Evolutionary conservation across 129 eudicot species (phyloP).

Genomic region (Artemisia argyi): DNA sequence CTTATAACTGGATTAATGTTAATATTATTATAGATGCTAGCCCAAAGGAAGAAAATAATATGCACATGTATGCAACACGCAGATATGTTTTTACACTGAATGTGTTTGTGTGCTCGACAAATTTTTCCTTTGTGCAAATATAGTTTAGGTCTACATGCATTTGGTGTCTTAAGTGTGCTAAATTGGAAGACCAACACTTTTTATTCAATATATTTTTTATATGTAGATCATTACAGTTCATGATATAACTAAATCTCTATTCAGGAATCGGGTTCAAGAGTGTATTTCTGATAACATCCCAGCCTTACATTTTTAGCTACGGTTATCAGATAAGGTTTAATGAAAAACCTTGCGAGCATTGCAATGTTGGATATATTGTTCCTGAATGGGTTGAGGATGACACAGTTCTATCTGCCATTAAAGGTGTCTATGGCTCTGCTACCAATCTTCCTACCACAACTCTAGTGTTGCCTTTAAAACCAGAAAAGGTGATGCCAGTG

Average conservation of each 20-base stretch:
- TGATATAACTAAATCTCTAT: background rate
- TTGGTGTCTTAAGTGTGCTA: background rate
- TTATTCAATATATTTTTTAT: background rate
- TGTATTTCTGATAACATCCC: conserved; percentile 57
- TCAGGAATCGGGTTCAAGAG: conserved; percentile 68
- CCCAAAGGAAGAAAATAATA: too few relatives aligned
- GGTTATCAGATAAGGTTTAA: conserved; percentile 57
- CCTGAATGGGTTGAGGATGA: conserved; percentile 65
- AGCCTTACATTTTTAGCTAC: conserved; percentile 58
- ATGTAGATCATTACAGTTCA: background rate
- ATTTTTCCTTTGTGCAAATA: too few relatives aligned
- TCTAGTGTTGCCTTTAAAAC: conserved; percentile 47
- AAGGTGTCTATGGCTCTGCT: conserved; percentile 34
- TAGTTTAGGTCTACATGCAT: too few relatives aligned
- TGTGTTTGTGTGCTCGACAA: too few relatives aligned
- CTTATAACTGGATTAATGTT: too few relatives aligned
- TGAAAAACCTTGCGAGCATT: conserved; percentile 45
- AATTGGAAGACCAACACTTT: background rate
- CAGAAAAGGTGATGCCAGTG: conserved; percentile 49
- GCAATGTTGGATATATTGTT: conserved; percentile 56
- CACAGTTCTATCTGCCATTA: conserved; percentile 34
- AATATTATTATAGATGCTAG: too few relatives aligned
- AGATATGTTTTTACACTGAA: too few relatives aligned
- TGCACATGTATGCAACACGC: too few relatives aligned
- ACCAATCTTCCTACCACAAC: conserved; percentile 51